Evolutionary conservation across 208 protist genomes (phyloP).

Genomic region (Blastocrithidia nonstop): DNA sequence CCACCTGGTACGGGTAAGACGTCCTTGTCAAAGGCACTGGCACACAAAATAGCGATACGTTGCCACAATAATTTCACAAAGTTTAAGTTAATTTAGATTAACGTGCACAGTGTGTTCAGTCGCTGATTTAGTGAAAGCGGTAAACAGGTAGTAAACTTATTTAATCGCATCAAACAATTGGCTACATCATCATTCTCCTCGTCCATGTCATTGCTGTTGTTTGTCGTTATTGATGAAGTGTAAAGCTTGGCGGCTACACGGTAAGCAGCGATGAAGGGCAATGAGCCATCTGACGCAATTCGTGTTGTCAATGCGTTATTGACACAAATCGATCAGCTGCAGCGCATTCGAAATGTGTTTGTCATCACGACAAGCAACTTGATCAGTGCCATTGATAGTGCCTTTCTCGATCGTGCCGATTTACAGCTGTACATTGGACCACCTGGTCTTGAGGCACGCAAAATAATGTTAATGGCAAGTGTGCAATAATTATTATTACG

Average conservation of each 20-base stretch:
- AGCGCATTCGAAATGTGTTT: slow-evolving; percentile 79
- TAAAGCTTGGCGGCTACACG: slow-evolving; percentile 89
- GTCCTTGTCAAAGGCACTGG: slow-evolving; percentile 76
- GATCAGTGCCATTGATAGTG: slow-evolving; percentile 84
- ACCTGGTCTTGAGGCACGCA: slow-evolving; percentile 60
- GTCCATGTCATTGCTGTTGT: slow-evolving; percentile 35
- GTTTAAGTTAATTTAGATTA: slow-evolving; percentile 86
- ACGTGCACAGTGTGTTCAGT: slow-evolving; percentile 91
- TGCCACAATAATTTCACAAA: slow-evolving; percentile 19
- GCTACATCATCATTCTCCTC: slow-evolving; percentile 36
- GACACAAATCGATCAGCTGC: slow-evolving; percentile 92
- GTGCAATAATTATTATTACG: slow-evolving; percentile 59
- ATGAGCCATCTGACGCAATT: slow-evolving; percentile 91
- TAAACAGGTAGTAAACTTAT: slow-evolving; percentile 93
- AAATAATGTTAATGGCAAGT: slow-evolving; percentile 53
- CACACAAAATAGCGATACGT: slow-evolving; percentile 69
- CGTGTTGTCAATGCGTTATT: slow-evolving; percentile 92
- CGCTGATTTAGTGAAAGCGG: slow-evolving; percentile 96
- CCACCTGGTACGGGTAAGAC: slow-evolving; percentile 93
- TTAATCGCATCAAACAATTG: slow-evolving; percentile 72
- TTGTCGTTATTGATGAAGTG: slow-evolving; percentile 93
- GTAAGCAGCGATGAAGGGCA: slow-evolving; percentile 70
- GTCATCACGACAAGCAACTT: slow-evolving; percentile 94
- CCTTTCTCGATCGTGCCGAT: slow-evolving; percentile 94
- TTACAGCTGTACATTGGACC: slow-evolving; percentile 88